Percentiles rank a stretch among this genome's conserved stretches.
Evolutionary conservation across 352 stramenopile species (phyloP).

Genomic region (Phytophthora melonis): DNA sequence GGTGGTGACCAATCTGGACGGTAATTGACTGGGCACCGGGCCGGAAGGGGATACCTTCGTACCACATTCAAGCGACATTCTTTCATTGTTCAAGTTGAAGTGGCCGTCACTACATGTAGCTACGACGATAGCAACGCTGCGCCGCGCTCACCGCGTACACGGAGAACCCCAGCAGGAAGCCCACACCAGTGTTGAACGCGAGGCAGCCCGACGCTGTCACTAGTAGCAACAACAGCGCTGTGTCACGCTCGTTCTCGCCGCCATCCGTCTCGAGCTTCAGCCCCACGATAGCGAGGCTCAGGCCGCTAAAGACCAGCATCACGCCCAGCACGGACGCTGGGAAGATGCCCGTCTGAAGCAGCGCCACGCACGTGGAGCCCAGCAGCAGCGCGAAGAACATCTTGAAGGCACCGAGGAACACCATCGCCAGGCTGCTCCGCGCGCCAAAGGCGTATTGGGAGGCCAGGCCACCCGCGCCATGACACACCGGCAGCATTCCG

Average conservation of each 20-base stretch:
- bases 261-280: conserved; percentile 40
- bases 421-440: conserved; percentile 89
- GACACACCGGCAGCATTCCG: conserved; percentile 93
- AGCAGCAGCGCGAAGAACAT: conserved; percentile 92
- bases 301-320: conserved; percentile 65
- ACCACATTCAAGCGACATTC: conserved; percentile 16
- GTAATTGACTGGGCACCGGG: conserved; percentile 1
- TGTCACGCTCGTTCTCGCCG: conserved; percentile 49
- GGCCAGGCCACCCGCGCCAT: conserved; percentile 93
- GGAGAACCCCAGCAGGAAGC: conserved; percentile 58
- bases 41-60: no score
- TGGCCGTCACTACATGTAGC: conserved; percentile 27
- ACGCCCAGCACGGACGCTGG: conserved; percentile 65
- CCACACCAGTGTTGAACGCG: conserved; percentile 64
- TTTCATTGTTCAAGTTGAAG: conserved; percentile 35
- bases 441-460: conserved; percentile 94
- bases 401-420: conserved; percentile 91
- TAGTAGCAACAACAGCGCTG: conserved; percentile 47
- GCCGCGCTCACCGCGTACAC: conserved; percentile 37
- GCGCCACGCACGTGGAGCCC: conserved; percentile 70
- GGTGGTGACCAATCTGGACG: not conserved
- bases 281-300: conserved; percentile 59
- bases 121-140: no score
- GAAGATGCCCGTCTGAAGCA: conserved; percentile 69
- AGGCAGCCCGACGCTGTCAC: conserved; percentile 52